Evolutionary conservation across 768 basidiomycete species (phyloP).

Genomic region (Phaeotremella fagi): DNA sequence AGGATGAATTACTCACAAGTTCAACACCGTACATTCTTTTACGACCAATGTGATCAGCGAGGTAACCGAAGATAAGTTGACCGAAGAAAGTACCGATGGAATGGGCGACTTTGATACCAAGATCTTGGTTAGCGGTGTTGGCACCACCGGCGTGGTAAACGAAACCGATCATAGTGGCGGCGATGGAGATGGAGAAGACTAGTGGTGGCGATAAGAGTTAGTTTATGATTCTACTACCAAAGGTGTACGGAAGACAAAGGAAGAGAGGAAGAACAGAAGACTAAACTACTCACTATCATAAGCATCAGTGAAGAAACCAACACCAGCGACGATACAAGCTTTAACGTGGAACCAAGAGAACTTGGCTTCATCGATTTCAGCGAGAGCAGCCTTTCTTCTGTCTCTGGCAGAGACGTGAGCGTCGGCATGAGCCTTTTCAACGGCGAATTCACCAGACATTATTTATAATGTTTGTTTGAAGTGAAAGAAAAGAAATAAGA

Average conservation of each 20-base stretch:
- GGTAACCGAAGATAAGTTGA: constrained; percentile 47
- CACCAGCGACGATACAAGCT: constrained; percentile 51
- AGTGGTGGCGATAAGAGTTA: constrained; percentile 44
- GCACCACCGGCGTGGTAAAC: constrained; percentile 57
- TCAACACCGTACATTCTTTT: constrained; percentile 53
- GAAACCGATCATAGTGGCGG: constrained; percentile 73
- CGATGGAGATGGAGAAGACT: constrained; percentile 87
- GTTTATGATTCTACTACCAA: constrained; percentile 60
- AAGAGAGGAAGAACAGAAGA: too few species aligned
- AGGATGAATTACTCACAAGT: constrained; percentile 25
- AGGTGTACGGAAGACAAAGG: constrained; percentile 72
- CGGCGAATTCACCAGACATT: constrained; percentile 13
- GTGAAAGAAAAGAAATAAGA: too few species aligned
- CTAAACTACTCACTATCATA: too few species aligned
- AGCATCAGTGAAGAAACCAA: constrained; percentile 76
- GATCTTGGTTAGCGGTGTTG: constrained; percentile 58
- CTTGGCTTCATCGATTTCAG: constrained; percentile 78
- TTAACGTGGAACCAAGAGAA: constrained; percentile 89
- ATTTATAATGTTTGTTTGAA: too few species aligned
- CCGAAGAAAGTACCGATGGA: constrained; percentile 49
- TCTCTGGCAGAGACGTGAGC: constrained; percentile 47
- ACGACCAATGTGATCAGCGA: constrained; percentile 48
- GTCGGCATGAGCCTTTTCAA: constrained; percentile 11
- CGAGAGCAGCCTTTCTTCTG: constrained; percentile 71
- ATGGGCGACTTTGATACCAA: constrained; percentile 49